Evolutionary conservation across 2,329 filamentous ascomycete genomes (phyloP), one percentile per base, ranked within the genome.

Genomic region (Aspergillus sp.): DNA sequence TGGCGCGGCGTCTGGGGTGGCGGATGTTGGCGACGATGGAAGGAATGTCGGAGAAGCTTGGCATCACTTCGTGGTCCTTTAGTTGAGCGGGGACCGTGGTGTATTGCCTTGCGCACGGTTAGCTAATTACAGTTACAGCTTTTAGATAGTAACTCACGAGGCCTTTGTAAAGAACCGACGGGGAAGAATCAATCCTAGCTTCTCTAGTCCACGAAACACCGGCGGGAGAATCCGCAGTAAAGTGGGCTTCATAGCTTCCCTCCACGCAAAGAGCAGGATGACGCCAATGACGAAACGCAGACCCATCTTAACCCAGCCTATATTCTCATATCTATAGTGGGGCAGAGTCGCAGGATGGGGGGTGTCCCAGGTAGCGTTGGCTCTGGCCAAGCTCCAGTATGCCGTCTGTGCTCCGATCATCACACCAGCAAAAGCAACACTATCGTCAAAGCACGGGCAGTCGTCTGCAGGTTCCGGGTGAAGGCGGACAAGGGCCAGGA

Each of bases 391-490:
- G 67, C 92, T 90, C 93, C 93, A 98, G 7, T 86, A 88, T 9
- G 90, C 93, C 58, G 90, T 76, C 67, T 96, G 89, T 47, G 91
- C 80, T 0, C 95, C 95, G 66, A 97, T 90, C 54, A 96, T 83
- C 20, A 97, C 93, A 2, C 91, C 93, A 18, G 91, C 88, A 74
- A 98, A 98, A 3, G 93, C 88, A 48, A 98, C 91, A 66, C 91
- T 96, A 76, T 98, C 93, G 71, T 98, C 93, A 70, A 96, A 98
- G 74, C 93, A 98, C 4, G 93, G 93, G 65, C 95, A 99, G 72
- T 97, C 91, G 71, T 99, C 95, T 1, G 92, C 95, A 0, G 95
- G 95, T 69, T 99, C 95, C 0, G 95, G 95, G 68, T 99, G 93
- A 32, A 97, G 87, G 56, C 93, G 87, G 22, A 98, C 89, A 7